Percentiles rank a stretch among this genome's conserved stretches.
These are phyloP conservation scores for Colletotrichum orbiculare DNA, from an alignment of 2,329 filamentous ascomycete genomes.

Conservation along the genomic window DNA sequence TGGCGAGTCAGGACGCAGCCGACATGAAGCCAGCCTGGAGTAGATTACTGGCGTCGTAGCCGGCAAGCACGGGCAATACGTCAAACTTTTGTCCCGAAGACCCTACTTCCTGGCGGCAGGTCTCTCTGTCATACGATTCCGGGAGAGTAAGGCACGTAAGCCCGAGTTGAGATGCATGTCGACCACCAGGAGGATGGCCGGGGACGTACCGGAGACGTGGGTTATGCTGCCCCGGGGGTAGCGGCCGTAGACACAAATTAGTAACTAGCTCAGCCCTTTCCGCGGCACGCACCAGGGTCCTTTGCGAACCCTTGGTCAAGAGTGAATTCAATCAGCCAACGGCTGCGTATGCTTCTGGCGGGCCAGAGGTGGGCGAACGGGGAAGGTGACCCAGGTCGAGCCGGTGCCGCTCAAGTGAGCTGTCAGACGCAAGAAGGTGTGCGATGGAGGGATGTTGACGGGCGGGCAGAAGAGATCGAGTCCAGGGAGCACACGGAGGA, in stretches of 20 bases:
- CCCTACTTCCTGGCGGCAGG: not conserved
- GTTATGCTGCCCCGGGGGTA: not conserved
- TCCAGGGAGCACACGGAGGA: too few relatives aligned
- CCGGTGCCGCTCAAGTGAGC: constrained; percentile 10
- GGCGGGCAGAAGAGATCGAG: too few relatives aligned
- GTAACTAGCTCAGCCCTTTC: constrained; percentile 12
- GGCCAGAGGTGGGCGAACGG: not conserved
- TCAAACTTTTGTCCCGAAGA: constrained; percentile 1
- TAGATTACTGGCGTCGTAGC: not conserved
- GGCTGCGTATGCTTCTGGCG: not conserved
- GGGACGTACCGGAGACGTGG: not conserved
- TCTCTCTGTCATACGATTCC: constrained; percentile 5
- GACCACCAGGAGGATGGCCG: constrained; percentile 3
- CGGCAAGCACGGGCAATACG: not conserved
- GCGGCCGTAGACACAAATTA: constrained; percentile 13
- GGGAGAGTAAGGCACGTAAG: constrained; percentile 21
- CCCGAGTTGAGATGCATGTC: constrained; percentile 7
- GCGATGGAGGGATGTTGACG: not conserved
- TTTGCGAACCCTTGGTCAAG: not conserved
- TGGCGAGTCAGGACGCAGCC: not conserved
- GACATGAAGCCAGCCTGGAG: not conserved
- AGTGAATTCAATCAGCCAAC: constrained; percentile 10
- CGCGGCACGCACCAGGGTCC: constrained; percentile 1
- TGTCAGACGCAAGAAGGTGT: constrained; percentile 21
- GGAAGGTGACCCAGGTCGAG: constrained; percentile 11